Percentiles rank a stretch among this genome's conserved stretches.
Conservation (phyloP, 2,329 filamentous ascomycete genomes). For the Cryphonectria parasitica region DNA sequence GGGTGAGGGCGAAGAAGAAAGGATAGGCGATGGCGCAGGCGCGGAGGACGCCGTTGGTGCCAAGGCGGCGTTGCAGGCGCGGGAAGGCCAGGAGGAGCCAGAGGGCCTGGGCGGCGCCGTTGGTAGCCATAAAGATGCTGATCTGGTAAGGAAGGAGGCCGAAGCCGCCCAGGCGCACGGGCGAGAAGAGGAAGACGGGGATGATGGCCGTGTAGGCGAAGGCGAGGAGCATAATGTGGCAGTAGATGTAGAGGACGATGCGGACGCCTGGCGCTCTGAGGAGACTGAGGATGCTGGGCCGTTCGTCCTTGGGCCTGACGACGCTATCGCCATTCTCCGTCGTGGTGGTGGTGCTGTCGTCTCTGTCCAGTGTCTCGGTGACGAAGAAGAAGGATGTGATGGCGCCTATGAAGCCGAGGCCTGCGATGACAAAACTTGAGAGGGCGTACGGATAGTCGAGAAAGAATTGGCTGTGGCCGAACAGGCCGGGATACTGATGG, state of each 20-base stretch:
- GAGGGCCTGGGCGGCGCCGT: conserved; percentile 67
- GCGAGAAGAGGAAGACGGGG: conserved; percentile 71
- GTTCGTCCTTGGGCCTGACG: conserved; percentile 30
- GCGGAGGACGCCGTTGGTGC: conserved; percentile 68
- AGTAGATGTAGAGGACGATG: conserved; percentile 68
- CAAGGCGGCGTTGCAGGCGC: conserved; percentile 64
- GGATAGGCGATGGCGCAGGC: conserved; percentile 64
- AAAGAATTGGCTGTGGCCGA: conserved; percentile 62
- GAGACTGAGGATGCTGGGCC: conserved; percentile 56
- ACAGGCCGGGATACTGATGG: conserved; percentile 61
- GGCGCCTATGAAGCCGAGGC: conserved; percentile 57
- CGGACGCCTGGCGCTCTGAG: conserved; percentile 66
- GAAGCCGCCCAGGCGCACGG: conserved; percentile 64
- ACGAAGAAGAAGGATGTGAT: conserved; percentile 58
- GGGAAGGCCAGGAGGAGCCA: conserved; percentile 77
- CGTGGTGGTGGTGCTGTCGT: conserved; percentile 20
- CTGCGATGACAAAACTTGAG: conserved; percentile 61
- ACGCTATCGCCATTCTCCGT: conserved; percentile 20
- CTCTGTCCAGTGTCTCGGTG: conserved; percentile 61
- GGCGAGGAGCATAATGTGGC: conserved; percentile 69
- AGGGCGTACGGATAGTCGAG: conserved; percentile 68
- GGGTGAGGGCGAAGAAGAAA: conserved; percentile 60
- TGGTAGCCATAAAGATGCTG: conserved; percentile 65
- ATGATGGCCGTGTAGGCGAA: conserved; percentile 73
- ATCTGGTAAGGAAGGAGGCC: conserved; percentile 67